phyloP scores from a whole-genome alignment of 1,284 basidiomycete species.

The Omphalotus olearius region DNA sequence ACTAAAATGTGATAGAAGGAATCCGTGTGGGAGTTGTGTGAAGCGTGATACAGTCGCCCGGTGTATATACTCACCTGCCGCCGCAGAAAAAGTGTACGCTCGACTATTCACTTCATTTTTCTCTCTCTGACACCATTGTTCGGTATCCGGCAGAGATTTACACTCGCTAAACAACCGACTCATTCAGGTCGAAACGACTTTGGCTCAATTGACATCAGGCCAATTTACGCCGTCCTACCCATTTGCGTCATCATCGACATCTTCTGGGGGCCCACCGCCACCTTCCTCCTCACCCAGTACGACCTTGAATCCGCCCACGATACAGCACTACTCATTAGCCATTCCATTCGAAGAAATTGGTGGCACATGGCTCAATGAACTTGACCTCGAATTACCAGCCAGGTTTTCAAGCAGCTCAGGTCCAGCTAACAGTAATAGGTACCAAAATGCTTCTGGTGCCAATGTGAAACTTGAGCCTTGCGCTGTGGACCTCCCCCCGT shows the following conservation, averaged over 20 bases:
- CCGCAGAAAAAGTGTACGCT: constrained; percentile 75
- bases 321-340: constrained; percentile 44
- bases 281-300: constrained; percentile 15
- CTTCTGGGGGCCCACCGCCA: constrained; percentile 15
- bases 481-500: constrained; percentile 25
- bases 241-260: constrained; percentile 27
- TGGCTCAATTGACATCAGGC: constrained; percentile 46
- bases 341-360: constrained; percentile 53
- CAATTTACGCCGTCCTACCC: constrained; percentile 34
- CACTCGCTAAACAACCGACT: constrained; percentile 78
- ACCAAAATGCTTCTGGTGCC: constrained; percentile 6
- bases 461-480: constrained; percentile 47
- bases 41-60: constrained; percentile 71
- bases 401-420: not conserved
- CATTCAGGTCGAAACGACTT: constrained; percentile 46
- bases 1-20: constrained; percentile 73
- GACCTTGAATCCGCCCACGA: constrained; percentile 22
- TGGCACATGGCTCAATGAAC: constrained; percentile 53
- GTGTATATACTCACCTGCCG: constrained; percentile 75
- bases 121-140: not conserved
- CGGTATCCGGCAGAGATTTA: constrained; percentile 47
- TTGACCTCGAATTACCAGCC: constrained; percentile 30
- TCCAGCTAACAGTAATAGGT: not conserved
- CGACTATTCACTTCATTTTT: constrained; percentile 6
- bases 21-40: constrained; percentile 68